phyloP scores from a whole-genome alignment of 441 rosid genomes.

The Adansonia rubrostipa region DNA sequence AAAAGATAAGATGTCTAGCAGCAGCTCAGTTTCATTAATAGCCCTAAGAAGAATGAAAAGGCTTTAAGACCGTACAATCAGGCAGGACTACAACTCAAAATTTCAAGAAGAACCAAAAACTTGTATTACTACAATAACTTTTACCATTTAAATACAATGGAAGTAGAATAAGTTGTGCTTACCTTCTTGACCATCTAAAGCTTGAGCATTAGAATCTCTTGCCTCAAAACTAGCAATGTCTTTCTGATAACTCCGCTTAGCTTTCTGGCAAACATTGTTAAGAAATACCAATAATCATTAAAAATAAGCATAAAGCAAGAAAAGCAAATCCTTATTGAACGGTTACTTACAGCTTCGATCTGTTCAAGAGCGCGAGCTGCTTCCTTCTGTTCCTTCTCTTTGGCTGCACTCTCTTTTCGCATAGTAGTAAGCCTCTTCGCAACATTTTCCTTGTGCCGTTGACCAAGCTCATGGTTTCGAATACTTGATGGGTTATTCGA shows the following conservation, averaged over 20 bases:
- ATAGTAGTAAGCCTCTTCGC: conserved; percentile 68
- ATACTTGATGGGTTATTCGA: conserved; percentile 84
- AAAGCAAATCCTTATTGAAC: background rate
- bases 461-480: conserved; percentile 93
- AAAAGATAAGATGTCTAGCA: conserved; percentile 6
- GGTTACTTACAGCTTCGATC: conserved; percentile 80
- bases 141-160: background rate
- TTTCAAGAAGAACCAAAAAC: conserved; percentile 4
- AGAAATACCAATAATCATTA: conserved; percentile 15
- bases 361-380: conserved; percentile 73
- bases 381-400: conserved; percentile 78
- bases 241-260: conserved; percentile 50
- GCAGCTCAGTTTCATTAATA: conserved; percentile 8
- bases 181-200: conserved; percentile 59
- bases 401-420: conserved; percentile 78
- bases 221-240: conserved; percentile 70
- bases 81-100: background rate
- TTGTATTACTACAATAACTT: conserved; percentile 10
- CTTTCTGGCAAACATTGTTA: conserved; percentile 49
- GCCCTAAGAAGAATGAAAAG: background rate
- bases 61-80: conserved; percentile 13
- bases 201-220: conserved; percentile 50
- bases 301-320: background rate
- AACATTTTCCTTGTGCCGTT: conserved; percentile 80
- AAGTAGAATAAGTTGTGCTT: conserved; percentile 26